Evolutionary conservation across 2,329 filamentous ascomycete species (phyloP), one percentile per base, ranked within the genome.

Genomic region (Cytospora piceae): DNA sequence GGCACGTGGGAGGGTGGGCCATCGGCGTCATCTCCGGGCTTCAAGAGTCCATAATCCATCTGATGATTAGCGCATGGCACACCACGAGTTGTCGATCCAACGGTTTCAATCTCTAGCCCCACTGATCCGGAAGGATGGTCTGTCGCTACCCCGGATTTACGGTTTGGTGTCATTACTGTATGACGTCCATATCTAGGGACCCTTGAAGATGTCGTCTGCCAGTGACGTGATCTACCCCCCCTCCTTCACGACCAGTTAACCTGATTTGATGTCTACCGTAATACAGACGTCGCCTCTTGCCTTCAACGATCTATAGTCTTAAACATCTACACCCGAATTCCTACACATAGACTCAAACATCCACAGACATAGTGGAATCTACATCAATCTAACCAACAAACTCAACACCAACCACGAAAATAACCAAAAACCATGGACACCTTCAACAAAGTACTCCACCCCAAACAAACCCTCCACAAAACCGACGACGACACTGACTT

Each of bases 371-470:
- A 49, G 11, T 14, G 7, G 1, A 24, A 12, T 4, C 5, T 2
- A 46, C 5, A 20, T 20, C 24, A 27, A 53, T 27, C 52, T 9
- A 6, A 17, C 7, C 24, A 54, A 61, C 14, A n/a, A 17, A 55
- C 20, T n/a, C n/a, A 22, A 29, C 11, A 58, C 31, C 54, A 52
- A 42, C n/a, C 11, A 8, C 5, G 0, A 51, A 2, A 24, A 4
- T 24, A 29, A 5, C 37, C 3, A n/a, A 11, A 7, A 22, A 67
- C 14, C 32, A 69, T 69, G 67, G 65, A 67, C 7, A 27, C 63
- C 27, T 51, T 69, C 57, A 69, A 67, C 27, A 67, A 69, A 11
- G 61, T 64, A 52, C 63, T 68, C 46, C 67, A 68, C 54, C 67
- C 61, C 32, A 54, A 68, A 42, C 49, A 66, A 42, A 9, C 39